Base-by-base conservation (phyloP, 768 basidiomycete species). In the Panaeolus cyanescens region DNA sequence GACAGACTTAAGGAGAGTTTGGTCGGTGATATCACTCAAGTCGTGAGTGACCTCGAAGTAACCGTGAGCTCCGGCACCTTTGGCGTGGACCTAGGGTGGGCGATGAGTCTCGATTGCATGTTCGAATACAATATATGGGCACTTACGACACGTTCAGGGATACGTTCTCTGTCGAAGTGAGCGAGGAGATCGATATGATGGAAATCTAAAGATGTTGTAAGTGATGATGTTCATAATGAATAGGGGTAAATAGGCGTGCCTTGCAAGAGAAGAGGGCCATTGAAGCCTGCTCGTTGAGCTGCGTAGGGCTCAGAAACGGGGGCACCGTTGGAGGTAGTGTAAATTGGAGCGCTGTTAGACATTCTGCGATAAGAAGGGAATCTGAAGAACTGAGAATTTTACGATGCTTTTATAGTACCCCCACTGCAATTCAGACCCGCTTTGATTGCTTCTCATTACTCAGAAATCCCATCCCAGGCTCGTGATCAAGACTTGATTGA, bases 101-200 rank as follows among this genome's bases (percentile, higher is more conserved):
- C 67, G 65, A 71, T 75, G 42, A 69, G 70, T 63, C 66, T 12
- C 50, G 10, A 37, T 7, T 5, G 59, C 42, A n/a, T 17, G 8
- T 28, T 50, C 45, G 20, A 54, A 53, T 5, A 5, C 1, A 54
- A 32, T 25, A 42, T 33, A 36, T 28, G 22, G 32, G 17, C 13
- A 80, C 86, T 65, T 74, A 89, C 94, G 65, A 93, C 90, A 75
- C 94, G 93, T 82, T 96, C 94, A 15, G 96, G 96, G 70, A 99
- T 96, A 72, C 96, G 91, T 76, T 97, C 95, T 62, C 93, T 89
- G 74, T 93, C 92, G 68, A 96, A 95, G 80, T 96, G 95, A 15
- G 93, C 89, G 63, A 99, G 86, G 54, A 91, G 80, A 77, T 95
- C 93, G 70, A 96, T 89, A 75, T 92, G 87, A 75, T 93, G 89